Evolutionary conservation across 2,329 filamentous ascomycete genomes (phyloP).

Genomic region (Penicillium frequentans): DNA sequence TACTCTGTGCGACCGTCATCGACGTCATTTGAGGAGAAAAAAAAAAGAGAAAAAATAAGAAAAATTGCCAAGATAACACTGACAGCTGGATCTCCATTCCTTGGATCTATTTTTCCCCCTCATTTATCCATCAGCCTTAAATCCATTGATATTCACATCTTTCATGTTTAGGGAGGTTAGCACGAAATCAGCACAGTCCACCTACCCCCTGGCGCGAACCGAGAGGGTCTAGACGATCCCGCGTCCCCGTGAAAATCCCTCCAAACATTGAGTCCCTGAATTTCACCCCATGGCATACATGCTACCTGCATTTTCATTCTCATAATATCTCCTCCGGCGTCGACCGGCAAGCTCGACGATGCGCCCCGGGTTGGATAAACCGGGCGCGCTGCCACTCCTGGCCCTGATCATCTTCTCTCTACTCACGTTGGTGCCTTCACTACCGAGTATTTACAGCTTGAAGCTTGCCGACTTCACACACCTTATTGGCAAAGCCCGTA

Average conservation of each 20-base stretch:
- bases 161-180: neutral
- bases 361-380: slow-evolving; percentile 35
- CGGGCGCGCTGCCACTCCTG: slow-evolving; percentile 35
- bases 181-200: neutral
- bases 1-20: slow-evolving; percentile 7
- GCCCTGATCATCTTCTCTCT: slow-evolving; percentile 34
- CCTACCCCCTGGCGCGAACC: neutral
- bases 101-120: neutral
- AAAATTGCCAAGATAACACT: neutral
- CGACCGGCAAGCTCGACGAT: slow-evolving; percentile 65
- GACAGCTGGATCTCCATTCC: slow-evolving; percentile 1
- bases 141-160: neutral
- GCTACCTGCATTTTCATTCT: neutral
- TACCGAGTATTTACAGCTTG: slow-evolving; percentile 30
- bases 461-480: slow-evolving; percentile 29
- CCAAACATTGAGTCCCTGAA: neutral
- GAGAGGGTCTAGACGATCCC: slow-evolving; percentile 3
- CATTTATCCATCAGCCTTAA: neutral
- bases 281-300: slow-evolving; percentile 4
- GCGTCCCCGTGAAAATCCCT: slow-evolving; percentile 1
- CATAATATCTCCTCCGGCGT: slow-evolving; percentile 1
- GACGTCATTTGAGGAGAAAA: slow-evolving; percentile 8
- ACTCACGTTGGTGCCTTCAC: slow-evolving; percentile 34
- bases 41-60: neutral
- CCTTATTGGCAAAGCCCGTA: slow-evolving; percentile 21